Conservation (phyloP, 805 yeast genomes). For the Candida methanosorbosa region DNA sequence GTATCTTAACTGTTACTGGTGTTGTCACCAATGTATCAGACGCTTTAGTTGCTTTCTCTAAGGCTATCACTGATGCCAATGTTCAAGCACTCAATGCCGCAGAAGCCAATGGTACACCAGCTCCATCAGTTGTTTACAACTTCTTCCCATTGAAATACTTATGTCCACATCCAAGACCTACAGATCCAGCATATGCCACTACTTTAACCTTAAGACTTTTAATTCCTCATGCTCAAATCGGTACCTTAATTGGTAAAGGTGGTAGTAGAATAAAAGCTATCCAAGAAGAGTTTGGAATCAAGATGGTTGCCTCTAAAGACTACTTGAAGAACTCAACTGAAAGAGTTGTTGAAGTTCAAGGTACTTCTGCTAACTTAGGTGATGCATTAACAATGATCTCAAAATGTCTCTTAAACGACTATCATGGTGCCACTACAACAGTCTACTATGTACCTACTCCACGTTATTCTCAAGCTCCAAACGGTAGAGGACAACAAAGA, state of each 20-base stretch:
- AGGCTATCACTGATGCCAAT: conserved; percentile 44
- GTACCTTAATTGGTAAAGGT: conserved; percentile 78
- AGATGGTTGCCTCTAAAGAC: conserved; percentile 83
- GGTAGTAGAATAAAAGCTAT: conserved; percentile 75
- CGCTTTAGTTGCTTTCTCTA: conserved; percentile 64
- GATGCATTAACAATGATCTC: conserved; percentile 50
- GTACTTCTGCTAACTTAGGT: conserved; percentile 55
- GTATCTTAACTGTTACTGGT: conserved; percentile 76
- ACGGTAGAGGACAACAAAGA: neutral
- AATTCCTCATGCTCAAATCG: conserved; percentile 80
- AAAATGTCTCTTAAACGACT: conserved; percentile 68
- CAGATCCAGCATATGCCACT: conserved; percentile 43
- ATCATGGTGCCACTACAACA: conserved; percentile 57
- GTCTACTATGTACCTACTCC: conserved; percentile 51
- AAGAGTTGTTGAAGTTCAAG: conserved; percentile 82
- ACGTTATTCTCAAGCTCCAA: conserved; percentile 8
- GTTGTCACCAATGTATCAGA: conserved; percentile 57
- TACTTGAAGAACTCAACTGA: conserved; percentile 76
- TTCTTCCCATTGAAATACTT: conserved; percentile 55
- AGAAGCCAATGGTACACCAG: conserved; percentile 19
- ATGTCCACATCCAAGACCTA: conserved; percentile 40
- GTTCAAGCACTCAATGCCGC: conserved; percentile 15
- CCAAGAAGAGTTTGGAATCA: conserved; percentile 59
- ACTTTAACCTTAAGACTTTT: conserved; percentile 57
- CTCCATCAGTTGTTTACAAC: conserved; percentile 30